These are phyloP conservation scores for Linaria vulgaris DNA, from an alignment of 257 asterid species.

Conservation along the genomic window DNA sequence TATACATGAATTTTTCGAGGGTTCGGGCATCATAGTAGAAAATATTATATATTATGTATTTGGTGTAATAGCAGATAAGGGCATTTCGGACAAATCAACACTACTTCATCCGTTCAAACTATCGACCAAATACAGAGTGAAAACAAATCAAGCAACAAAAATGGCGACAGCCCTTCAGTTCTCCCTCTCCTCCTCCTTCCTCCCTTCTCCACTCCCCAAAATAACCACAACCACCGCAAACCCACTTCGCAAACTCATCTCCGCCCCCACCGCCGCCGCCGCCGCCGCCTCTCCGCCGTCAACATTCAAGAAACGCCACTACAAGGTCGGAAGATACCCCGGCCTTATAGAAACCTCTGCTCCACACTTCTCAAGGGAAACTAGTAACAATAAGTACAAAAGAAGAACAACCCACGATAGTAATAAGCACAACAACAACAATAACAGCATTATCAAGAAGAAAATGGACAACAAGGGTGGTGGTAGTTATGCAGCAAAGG, in stretches of 20 bases:
- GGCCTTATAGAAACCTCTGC: slow-evolving; percentile 41
- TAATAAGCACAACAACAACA: slow-evolving; percentile 39
- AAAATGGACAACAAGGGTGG: slow-evolving; percentile 41
- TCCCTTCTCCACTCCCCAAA: slow-evolving; percentile 31
- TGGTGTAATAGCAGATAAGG: too few species aligned
- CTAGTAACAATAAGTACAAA: slow-evolving; percentile 35
- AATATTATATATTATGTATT: too few species aligned
- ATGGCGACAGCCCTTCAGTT: slow-evolving; percentile 36
- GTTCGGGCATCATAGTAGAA: too few species aligned
- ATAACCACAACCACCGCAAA: slow-evolving; percentile 19
- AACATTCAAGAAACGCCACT: slow-evolving; percentile 44
- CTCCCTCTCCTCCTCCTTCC: slow-evolving; percentile 55
- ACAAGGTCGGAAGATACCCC: slow-evolving; percentile 79
- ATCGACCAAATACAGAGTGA: too few species aligned
- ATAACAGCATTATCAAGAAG: slow-evolving; percentile 71
- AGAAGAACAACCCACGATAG: slow-evolving; percentile 27
- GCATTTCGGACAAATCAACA: neutral
- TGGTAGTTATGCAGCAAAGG: slow-evolving; percentile 28
- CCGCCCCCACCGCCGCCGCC: slow-evolving; percentile 21
- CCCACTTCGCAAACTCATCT: slow-evolving; percentile 37
- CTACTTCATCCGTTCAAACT: slow-evolving; percentile 24
- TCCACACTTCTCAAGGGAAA: slow-evolving; percentile 26
- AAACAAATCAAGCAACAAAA: neutral
- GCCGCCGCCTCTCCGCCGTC: slow-evolving; percentile 31
- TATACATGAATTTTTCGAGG: too few species aligned